Conservation (phyloP, 768 basidiomycete species). For the Termitomyces sp. region DNA sequence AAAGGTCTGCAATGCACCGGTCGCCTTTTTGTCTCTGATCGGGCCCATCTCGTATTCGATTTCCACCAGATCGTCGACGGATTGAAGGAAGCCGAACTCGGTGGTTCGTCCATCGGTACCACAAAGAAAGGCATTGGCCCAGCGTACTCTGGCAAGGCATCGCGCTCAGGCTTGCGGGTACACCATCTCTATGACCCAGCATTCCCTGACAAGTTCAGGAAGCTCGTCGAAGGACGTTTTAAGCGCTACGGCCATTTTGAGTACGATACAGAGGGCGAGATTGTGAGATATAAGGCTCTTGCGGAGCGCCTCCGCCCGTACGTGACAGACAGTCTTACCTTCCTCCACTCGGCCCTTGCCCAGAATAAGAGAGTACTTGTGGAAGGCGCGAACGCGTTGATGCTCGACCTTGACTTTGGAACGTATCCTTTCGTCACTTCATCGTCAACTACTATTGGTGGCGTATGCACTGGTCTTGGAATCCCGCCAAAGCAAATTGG, state of each 20-base stretch:
- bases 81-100: conserved; percentile 95
- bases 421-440: conserved; percentile 99
- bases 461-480: conserved; percentile 96
- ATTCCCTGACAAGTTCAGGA: conserved; percentile 91
- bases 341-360: conserved; percentile 75
- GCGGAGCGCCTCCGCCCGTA: conserved; percentile 83
- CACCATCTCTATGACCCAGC: conserved; percentile 91
- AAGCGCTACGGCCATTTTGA: conserved; percentile 98
- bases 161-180: conserved; percentile 89
- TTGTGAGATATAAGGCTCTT: conserved; percentile 82
- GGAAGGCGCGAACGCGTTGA: conserved; percentile 96
- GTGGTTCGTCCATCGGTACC: conserved; percentile 93
- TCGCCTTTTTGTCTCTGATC: conserved; percentile 89
- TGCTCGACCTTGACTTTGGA: conserved; percentile 97
- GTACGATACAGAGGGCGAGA: conserved; percentile 97
- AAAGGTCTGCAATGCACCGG: conserved; percentile 80
- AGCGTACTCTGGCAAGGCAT: conserved; percentile 96
- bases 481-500: conserved; percentile 88
- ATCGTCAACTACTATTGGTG: conserved; percentile 88
- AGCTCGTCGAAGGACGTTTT: conserved; percentile 92
- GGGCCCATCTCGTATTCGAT: conserved; percentile 96
- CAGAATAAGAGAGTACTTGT: conserved; percentile 80
- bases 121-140: conserved; percentile 99
- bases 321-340: conserved; percentile 84
- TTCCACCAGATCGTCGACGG: conserved; percentile 99